These are phyloP conservation scores for Cystobasidium slooffiae DNA, from an alignment of 1,284 basidiomycete species.

Conservation along the genomic window DNA sequence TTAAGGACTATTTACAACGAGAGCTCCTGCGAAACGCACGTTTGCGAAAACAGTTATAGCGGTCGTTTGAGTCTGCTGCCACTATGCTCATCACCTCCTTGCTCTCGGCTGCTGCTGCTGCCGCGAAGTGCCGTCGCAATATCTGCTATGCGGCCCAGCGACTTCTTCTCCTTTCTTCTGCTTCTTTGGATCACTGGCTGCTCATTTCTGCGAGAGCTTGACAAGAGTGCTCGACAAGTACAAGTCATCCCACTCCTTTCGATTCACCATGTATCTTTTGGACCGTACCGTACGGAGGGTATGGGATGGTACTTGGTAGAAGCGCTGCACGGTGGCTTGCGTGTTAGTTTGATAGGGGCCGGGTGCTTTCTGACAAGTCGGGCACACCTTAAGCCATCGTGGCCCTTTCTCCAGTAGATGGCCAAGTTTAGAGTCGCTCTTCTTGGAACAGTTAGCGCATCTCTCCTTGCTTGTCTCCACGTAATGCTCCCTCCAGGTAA, in stretches of 20 bases:
- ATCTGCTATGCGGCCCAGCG: too few species aligned
- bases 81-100: too few species aligned
- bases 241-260: background rate
- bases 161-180: background rate
- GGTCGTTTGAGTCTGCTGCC: too few species aligned
- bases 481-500: slow-evolving; percentile 3
- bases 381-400: background rate
- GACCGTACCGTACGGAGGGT: background rate
- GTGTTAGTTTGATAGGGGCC: too few species aligned
- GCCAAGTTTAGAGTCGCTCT: background rate
- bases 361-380: background rate
- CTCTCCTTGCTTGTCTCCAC: background rate
- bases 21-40: too few species aligned
- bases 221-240: background rate
- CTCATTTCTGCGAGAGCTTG: background rate
- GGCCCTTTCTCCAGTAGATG: background rate
- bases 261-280: background rate
- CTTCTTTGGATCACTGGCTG: background rate
- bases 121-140: background rate
- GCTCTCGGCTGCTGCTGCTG: too few species aligned
- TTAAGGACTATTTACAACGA: too few species aligned
- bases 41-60: too few species aligned
- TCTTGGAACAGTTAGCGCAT: background rate
- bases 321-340: too few species aligned
- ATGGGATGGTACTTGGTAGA: too few species aligned